A percentile compares a stretch with the other conserved stretches of the same genome.
phyloP scores from a whole-genome alignment of 2,329 filamentous ascomycete genomes.

The Apiospora rasikravindrae region DNA sequence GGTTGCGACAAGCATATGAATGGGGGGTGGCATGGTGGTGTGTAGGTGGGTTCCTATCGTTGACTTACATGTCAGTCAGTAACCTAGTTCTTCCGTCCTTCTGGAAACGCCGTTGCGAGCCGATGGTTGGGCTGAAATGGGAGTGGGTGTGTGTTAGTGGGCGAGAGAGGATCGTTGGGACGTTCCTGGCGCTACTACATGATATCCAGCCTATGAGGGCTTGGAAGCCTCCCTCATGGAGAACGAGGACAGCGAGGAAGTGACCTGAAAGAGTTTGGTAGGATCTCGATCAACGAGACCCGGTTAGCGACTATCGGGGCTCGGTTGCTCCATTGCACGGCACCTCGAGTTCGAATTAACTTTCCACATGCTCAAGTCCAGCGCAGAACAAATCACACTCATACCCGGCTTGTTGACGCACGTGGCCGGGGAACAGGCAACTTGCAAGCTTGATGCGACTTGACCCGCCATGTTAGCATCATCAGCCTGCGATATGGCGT shows the following conservation, averaged over 20 bases:
- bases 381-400: neutral
- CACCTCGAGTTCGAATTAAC: slow-evolving; percentile 1
- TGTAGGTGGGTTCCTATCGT: neutral
- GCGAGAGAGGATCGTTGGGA: slow-evolving; percentile 2
- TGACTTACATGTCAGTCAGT: neutral
- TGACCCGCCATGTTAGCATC: slow-evolving; percentile 1
- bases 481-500: neutral
- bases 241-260: neutral
- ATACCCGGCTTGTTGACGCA: neutral
- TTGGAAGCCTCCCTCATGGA: neutral
- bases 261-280: neutral
- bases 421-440: neutral
- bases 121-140: slow-evolving; percentile 1
- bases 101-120: slow-evolving; percentile 1
- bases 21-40: neutral
- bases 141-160: neutral
- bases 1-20: slow-evolving; percentile 10
- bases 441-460: neutral
- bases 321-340: neutral
- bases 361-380: slow-evolving; percentile 9
- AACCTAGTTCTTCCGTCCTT: neutral
- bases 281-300: neutral
- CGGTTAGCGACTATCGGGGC: neutral
- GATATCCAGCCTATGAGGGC: neutral
- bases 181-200: slow-evolving; percentile 11